A percentile compares a stretch with the other conserved stretches of the same genome.
Conservation (phyloP, 805 yeast species). For the Starmerella potacharoeniae region DNA sequence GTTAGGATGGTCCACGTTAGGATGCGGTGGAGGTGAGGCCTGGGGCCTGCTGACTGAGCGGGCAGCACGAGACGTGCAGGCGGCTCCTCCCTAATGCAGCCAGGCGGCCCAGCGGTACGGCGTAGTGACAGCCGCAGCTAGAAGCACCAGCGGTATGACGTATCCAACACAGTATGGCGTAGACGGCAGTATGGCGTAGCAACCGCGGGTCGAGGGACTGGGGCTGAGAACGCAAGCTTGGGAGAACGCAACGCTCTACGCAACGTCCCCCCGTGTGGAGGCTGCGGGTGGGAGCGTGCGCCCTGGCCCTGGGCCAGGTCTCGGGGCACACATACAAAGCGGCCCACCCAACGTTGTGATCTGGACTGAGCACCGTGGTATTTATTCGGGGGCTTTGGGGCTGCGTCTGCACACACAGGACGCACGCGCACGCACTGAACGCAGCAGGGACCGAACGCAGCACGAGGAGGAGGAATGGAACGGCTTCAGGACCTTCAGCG, state of each 20-base stretch:
- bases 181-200: neutral
- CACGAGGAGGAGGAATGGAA: constrained; percentile 4
- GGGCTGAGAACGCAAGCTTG: neutral
- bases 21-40: too few relatives aligned
- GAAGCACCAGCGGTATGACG: neutral
- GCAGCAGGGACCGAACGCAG: neutral
- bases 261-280: neutral
- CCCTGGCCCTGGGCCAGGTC: neutral
- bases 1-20: too few relatives aligned
- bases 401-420: neutral
- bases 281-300: neutral
- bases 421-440: neutral
- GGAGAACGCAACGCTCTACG: neutral
- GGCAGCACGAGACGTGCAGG: neutral
- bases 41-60: neutral
- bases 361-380: neutral
- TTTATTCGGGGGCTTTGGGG: neutral
- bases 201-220: neutral
- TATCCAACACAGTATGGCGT: too few relatives aligned
- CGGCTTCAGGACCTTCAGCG: constrained; percentile 20
- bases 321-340: neutral
- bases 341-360: neutral
- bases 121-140: neutral
- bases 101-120: too few relatives aligned
- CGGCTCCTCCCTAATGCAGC: neutral